Conservation (phyloP, 2,329 filamentous ascomycete species). For the Aspergillus persii region DNA sequence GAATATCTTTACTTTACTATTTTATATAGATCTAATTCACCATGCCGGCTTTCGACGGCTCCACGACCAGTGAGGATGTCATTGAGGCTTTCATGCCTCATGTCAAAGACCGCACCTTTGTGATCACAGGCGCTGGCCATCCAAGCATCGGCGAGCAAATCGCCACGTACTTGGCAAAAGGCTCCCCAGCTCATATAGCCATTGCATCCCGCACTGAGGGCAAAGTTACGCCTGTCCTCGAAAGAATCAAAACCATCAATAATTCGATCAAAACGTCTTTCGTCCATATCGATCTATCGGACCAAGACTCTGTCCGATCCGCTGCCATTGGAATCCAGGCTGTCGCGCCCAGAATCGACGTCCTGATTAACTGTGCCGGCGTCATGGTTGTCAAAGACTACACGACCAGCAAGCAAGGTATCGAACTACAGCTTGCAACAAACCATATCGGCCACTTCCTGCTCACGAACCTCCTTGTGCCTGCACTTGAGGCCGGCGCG, state of each 20-base stretch:
- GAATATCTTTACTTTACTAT: too few species aligned
- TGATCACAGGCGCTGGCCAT: neutral
- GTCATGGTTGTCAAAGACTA: constrained; percentile 28
- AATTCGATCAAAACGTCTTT: neutral
- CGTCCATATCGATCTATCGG: neutral
- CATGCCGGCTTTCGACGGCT: neutral
- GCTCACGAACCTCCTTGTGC: constrained; percentile 30
- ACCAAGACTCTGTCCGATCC: neutral
- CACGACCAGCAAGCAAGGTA: constrained; percentile 25
- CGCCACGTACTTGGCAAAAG: neutral
- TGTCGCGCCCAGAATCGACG: constrained; percentile 19
- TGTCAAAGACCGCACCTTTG: neutral
- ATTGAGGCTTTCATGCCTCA: neutral
- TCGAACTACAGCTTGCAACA: constrained; percentile 34
- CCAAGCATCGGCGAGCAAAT: neutral
- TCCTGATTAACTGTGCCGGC: constrained; percentile 36
- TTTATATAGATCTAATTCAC: neutral
- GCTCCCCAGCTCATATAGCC: neutral
- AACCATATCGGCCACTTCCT: constrained; percentile 38
- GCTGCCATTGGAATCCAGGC: neutral
- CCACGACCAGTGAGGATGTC: neutral
- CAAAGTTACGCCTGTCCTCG: neutral
- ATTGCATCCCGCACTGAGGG: neutral
- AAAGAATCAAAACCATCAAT: neutral
- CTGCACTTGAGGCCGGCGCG: constrained; percentile 21